Evolutionary conservation across 805 yeast species (phyloP).

Genomic region (Zygotorulaspora danielsina): DNA sequence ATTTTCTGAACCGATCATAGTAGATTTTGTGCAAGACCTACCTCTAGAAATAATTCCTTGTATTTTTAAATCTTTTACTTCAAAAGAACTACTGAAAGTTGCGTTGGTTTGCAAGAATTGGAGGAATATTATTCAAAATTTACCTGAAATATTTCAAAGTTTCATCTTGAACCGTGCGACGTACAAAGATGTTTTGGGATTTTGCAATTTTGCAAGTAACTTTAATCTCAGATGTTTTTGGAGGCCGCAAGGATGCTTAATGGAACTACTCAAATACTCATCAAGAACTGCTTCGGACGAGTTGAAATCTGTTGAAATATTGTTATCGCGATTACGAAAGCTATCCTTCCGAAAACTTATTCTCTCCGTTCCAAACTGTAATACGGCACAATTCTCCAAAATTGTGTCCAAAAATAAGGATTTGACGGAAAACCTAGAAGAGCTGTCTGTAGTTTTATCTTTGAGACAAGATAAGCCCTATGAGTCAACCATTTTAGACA

Average conservation of each 20-base stretch:
- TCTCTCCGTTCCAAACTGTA: constrained; percentile 21
- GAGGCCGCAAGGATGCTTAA: background rate
- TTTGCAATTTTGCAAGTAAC: constrained; percentile 16
- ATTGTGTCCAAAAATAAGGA: constrained; percentile 9
- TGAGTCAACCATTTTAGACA: constrained; percentile 19
- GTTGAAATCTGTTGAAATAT: constrained; percentile 13
- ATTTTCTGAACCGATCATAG: background rate
- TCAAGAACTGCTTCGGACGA: constrained; percentile 27
- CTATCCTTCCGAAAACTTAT: constrained; percentile 15
- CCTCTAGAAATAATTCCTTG: constrained; percentile 29
- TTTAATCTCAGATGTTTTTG: background rate
- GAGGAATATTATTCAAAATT: constrained; percentile 16
- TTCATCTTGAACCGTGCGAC: constrained; percentile 19
- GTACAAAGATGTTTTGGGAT: constrained; percentile 16
- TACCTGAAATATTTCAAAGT: constrained; percentile 21
- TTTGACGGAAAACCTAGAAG: constrained; percentile 11
- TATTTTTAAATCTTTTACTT: constrained; percentile 18
- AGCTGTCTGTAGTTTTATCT: constrained; percentile 20
- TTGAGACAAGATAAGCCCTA: constrained; percentile 22
- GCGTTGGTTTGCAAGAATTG: constrained; percentile 24
- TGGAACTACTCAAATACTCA: constrained; percentile 19
- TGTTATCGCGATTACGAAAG: constrained; percentile 16
- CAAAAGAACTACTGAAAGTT: constrained; percentile 21
- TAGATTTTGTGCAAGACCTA: constrained; percentile 20
- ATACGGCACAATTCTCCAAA: constrained; percentile 18